A percentile compares a stretch with the other conserved stretches of the same genome.
These are phyloP conservation scores for Arabidopsis arenosa DNA, from an alignment of 345 rosid species.

Conservation along the genomic window DNA sequence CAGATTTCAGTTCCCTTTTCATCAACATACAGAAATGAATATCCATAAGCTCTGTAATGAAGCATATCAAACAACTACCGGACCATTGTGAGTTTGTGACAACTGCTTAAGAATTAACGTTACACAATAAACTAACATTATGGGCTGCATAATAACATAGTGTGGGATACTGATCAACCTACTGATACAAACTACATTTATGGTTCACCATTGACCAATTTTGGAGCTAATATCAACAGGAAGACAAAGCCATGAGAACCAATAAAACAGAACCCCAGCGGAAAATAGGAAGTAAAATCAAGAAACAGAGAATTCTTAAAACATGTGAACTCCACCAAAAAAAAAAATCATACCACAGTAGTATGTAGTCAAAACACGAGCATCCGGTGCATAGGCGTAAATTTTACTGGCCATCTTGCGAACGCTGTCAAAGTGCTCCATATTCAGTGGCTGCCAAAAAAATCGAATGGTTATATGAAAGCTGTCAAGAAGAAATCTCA, in stretches of 20 bases:
- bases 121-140: constrained; percentile 18
- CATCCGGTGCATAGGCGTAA: constrained; percentile 91
- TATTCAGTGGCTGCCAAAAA: constrained; percentile 78
- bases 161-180: constrained; percentile 4
- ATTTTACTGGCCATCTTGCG: constrained; percentile 87
- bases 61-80: background rate
- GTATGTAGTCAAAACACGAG: constrained; percentile 91
- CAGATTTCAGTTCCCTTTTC: constrained; percentile 1
- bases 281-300: background rate
- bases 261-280: background rate
- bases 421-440: constrained; percentile 81
- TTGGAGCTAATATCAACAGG: constrained; percentile 13
- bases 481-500: constrained; percentile 1
- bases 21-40: background rate
- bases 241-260: constrained; percentile 21
- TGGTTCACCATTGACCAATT: background rate
- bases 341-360: constrained; percentile 69
- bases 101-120: background rate
- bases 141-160: constrained; percentile 15
- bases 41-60: background rate
- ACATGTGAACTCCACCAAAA: constrained; percentile 15
- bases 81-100: constrained; percentile 12
- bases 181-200: background rate
- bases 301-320: constrained; percentile 9
- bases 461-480: constrained; percentile 28